Evolutionary conservation across 2,329 filamentous ascomycete genomes (phyloP).

Genomic region (Lecanoromycetidae sp.): DNA sequence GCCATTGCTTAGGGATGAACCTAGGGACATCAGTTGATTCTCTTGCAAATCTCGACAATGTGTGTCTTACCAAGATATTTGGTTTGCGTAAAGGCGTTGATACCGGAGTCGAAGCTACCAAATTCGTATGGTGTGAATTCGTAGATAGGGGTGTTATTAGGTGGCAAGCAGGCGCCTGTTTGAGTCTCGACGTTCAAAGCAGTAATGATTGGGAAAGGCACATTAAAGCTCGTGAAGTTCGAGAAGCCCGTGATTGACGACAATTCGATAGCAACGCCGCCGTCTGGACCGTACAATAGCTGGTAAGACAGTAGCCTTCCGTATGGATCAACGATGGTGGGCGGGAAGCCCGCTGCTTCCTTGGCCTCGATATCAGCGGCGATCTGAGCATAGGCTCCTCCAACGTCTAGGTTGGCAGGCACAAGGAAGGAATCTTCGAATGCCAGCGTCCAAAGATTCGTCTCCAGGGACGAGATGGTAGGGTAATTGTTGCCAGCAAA

Average conservation of each 20-base stretch:
- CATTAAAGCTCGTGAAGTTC: slow-evolving; percentile 31
- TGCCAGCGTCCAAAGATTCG: slow-evolving; percentile 31
- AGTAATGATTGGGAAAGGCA: slow-evolving; percentile 37
- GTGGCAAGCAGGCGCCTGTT: slow-evolving; percentile 28
- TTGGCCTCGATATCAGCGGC: slow-evolving; percentile 28
- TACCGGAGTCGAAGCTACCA: slow-evolving; percentile 49
- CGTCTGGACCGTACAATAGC: slow-evolving; percentile 28
- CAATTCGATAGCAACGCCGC: slow-evolving; percentile 28
- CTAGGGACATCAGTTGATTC: not conserved
- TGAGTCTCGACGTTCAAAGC: slow-evolving; percentile 28
- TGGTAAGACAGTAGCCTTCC: slow-evolving; percentile 32
- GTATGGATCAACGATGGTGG: slow-evolving; percentile 32
- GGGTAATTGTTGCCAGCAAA: slow-evolving; percentile 37
- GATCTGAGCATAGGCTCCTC: slow-evolving; percentile 25
- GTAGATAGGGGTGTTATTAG: slow-evolving; percentile 46
- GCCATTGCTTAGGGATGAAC: slow-evolving; percentile 42
- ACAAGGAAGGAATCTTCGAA: slow-evolving; percentile 29
- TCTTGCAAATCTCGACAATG: not conserved
- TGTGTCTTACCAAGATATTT: slow-evolving; percentile 43
- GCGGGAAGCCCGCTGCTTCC: slow-evolving; percentile 28
- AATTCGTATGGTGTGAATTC: slow-evolving; percentile 57
- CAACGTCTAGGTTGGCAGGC: slow-evolving; percentile 25
- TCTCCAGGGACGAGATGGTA: slow-evolving; percentile 30
- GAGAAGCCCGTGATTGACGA: slow-evolving; percentile 25
- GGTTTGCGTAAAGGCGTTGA: slow-evolving; percentile 48